Evolutionary conservation across 2,329 filamentous ascomycete species (phyloP).

Genomic region (Rhynchosporium agropyri): DNA sequence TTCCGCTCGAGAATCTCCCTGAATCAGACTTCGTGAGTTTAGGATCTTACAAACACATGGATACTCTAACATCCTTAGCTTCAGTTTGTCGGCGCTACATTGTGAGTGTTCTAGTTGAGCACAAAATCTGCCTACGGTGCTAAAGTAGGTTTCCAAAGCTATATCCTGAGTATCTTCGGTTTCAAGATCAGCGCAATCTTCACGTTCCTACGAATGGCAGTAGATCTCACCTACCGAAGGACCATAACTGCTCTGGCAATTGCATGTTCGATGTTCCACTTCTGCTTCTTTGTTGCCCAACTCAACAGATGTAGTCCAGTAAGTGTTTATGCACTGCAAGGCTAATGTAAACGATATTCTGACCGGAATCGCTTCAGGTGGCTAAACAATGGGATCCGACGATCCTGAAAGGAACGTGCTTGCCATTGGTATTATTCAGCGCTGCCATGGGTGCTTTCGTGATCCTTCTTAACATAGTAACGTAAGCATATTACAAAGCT

Average conservation of each 20-base stretch:
- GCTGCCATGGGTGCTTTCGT: conserved; percentile 47
- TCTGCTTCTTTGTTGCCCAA: conserved; percentile 41
- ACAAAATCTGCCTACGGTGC: neutral
- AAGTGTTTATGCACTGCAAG: conserved; percentile 17
- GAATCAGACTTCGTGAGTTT: conserved; percentile 45
- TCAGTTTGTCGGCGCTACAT: conserved; percentile 49
- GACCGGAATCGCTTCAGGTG: conserved; percentile 29
- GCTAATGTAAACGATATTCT: neutral
- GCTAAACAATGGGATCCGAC: conserved; percentile 48
- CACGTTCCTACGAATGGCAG: conserved; percentile 50
- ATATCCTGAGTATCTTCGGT: conserved; percentile 48
- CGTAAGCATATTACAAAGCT: conserved; percentile 40
- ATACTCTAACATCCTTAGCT: conserved; percentile 34
- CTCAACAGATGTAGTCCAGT: conserved; percentile 40
- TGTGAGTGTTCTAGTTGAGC: conserved; percentile 40
- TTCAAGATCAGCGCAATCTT: conserved; percentile 52
- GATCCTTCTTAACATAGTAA: conserved; percentile 47
- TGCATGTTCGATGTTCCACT: conserved; percentile 45
- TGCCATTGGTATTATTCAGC: conserved; percentile 48
- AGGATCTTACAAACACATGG: neutral
- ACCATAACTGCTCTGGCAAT: conserved; percentile 44
- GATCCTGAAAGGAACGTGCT: conserved; percentile 45
- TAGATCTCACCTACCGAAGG: conserved; percentile 43
- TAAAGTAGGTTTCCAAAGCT: conserved; percentile 37
- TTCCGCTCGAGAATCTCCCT: conserved; percentile 45